Base-by-base conservation (phyloP, 2,329 filamentous ascomycete genomes). In the Diaporthe eres region DNA sequence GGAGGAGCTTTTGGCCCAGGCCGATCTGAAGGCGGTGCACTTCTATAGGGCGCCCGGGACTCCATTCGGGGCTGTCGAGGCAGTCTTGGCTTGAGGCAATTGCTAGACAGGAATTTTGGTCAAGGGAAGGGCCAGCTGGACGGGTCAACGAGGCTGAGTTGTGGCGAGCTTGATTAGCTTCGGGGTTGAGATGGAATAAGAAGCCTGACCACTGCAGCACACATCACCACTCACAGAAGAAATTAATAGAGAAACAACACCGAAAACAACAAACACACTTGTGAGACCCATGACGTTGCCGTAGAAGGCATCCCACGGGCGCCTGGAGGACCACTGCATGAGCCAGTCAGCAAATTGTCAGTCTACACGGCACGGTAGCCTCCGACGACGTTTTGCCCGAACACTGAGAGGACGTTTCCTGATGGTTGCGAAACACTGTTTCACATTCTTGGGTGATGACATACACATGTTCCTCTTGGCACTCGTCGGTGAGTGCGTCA, bases 11-110 rank as follows among this genome's bases (percentile, higher is more conserved):
- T 17, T 75, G 58, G 68, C 37, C 13, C 67, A 71, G 37, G 74
- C 74, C 6, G 74, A 68, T 12, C 57, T 75, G 19, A 72, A 53
- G 28, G 31, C 57, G 4, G 44, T 63, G 49, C n/a, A 49, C 4
- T 31, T 73, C 8, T 53, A 73, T 22, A 47, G 22, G 19, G 49
- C 71, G 34, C 58, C 71, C 3, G 71, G 49, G 25, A 73, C 49
- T 17, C 58, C 71, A 6, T 73, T 73, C 17, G 71, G 58, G 19
- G 71, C 71, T 57, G 42, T 73, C 15, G 71, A 73, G 49, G 71
- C 71, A 22, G 17, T 65, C 28, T 28, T 73, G 13, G 71, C 49
- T 73, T 73, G 49, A 73, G 12, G 19, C 17, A 10, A 12, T 17
- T 9, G n/a, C 9, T 39, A 25, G 3, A 37, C 3, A 31, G 31